Conservation (phyloP, 2,329 filamentous ascomycete species). For the Cladobotryum protrusum region DNA sequence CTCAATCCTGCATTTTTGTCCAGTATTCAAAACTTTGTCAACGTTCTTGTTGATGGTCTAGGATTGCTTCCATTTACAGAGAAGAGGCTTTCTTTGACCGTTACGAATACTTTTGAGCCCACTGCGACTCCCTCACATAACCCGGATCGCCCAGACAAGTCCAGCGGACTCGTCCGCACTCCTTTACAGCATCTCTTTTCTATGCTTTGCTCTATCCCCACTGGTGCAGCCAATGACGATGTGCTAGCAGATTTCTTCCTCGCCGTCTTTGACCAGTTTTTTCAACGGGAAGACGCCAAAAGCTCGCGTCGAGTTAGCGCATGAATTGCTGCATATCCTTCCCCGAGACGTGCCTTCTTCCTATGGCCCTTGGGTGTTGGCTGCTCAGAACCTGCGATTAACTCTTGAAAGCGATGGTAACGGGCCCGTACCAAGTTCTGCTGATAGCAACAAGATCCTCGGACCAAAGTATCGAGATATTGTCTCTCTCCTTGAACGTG, state of each 20-base stretch:
- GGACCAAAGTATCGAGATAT: constrained; percentile 66
- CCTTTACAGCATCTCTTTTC: constrained; percentile 62
- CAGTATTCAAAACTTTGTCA: constrained; percentile 46
- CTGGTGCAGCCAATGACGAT: constrained; percentile 42
- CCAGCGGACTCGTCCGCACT: constrained; percentile 45
- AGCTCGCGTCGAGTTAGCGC: constrained; percentile 39
- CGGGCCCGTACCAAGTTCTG: constrained; percentile 16
- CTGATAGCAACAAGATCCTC: constrained; percentile 38
- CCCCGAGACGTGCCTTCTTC: constrained; percentile 40
- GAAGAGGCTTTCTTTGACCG: constrained; percentile 46
- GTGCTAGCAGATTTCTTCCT: constrained; percentile 41
- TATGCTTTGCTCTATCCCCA: constrained; percentile 48
- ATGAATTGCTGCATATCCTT: constrained; percentile 45
- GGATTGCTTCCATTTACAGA: constrained; percentile 58
- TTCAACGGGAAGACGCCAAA: constrained; percentile 43
- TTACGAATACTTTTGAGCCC: constrained; percentile 53
- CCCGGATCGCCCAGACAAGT: constrained; percentile 45
- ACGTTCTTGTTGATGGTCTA: constrained; percentile 44
- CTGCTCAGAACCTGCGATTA: constrained; percentile 39
- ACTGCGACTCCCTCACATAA: constrained; percentile 62
- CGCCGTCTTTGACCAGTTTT: constrained; percentile 52
- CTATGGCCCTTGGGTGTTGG: constrained; percentile 46
- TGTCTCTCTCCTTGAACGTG: constrained; percentile 59
- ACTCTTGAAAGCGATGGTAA: constrained; percentile 29
- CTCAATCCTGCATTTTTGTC: constrained; percentile 46